Evolutionary conservation across 495 filamentous ascomycete species (phyloP), one percentile per base, ranked within the genome.

Genomic region (Jackrogersella multiformis): DNA sequence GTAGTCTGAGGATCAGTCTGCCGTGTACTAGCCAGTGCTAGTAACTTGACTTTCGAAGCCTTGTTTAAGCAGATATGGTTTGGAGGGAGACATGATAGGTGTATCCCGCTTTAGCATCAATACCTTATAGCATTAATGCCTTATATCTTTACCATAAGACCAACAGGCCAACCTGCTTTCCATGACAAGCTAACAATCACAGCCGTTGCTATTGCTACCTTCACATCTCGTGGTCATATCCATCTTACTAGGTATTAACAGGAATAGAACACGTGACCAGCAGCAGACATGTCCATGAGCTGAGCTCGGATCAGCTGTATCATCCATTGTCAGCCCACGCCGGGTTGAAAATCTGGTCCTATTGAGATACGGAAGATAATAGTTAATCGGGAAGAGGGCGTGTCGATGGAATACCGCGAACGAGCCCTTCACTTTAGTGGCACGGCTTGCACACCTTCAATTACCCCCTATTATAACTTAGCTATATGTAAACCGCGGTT

Each of bases 251-350:
- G 26, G 3, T 35, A 2, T 13, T 24, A 5, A 12, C 12, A 26
- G 12, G 28, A 21, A 20, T 26, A 6, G n/a, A 54, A 54, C 62
- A 66, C 62, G 64, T 61, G 56, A 61, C 49, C 41, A 61, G 55
- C 56, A 61, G 56, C 56, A 56, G 57, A 62, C 45, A 23, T n/a
- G 34, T 12, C 15, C 9, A 46, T 15, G n/a, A n/a, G n/a, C n/a
- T n/a, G n/a, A 45, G 15, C 32, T n/a, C 9, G 20, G 21, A 26
- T 38, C 49, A 55, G 41, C 38, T 63, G 41, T 13, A 21, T 55
- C 39, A 42, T 56, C 34, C 41, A 21, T 28, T 24, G 35, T 53
- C 58, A 53, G 46, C 58, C 58, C 58, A 61, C 30, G 45, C 26
- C 35, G 46, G 49, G 2, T 13, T 42, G 20, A 8, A n/a, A 28